Base-by-base conservation (phyloP, 176 grass and related monocot genomes). In the Pharus latifolius region DNA sequence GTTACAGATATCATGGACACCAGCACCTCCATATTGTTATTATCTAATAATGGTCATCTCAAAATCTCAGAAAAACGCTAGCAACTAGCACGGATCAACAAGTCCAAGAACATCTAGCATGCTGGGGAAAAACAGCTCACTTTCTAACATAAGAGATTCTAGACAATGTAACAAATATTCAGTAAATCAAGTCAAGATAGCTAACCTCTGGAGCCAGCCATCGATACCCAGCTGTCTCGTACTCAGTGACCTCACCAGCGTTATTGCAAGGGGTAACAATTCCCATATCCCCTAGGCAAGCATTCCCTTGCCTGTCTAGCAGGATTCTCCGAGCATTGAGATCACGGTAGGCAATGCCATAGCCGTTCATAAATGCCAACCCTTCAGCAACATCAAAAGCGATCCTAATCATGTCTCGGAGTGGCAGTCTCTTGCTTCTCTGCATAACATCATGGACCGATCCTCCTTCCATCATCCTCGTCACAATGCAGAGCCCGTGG, bases 131-230 rank as follows among this genome's bases (percentile, higher is more conserved):
- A 72, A 18, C 48, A 67, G 66, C 17, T 82, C 7, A 9, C 30
- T 74, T 74, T 58, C 68, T 69, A 48, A 42, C n/a, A 69, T 80
- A 13, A 49, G 23, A 40, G 3, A 10, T 79, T 52, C 13, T 16
- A 26, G 23, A 67, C 23, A 65, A 65, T 15, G 20, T 2, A 31
- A 25, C 2, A 4, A 74, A 52, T 38, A 53, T 56, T 51, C 2
- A 44, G 22, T 54, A 70, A 65, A 79, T 25, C 24, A 58, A 70
- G 26, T 56, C 13, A 34, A 74, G 15, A 41, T 40, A 64, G 74
- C 90, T 82, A 83, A 99, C 95, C 95, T 99, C 95, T 35, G 95
- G 95, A 72, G 95, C 95, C 40, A 99, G 76, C 95, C 95, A 99
- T 24, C 90, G 84, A 57, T 94, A 99, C 3, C 95, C 95, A 56